A percentile compares a stretch with the other conserved stretches of the same genome.
Conservation (phyloP, 306 rosid species). For the Dalbergia oliveri region DNA sequence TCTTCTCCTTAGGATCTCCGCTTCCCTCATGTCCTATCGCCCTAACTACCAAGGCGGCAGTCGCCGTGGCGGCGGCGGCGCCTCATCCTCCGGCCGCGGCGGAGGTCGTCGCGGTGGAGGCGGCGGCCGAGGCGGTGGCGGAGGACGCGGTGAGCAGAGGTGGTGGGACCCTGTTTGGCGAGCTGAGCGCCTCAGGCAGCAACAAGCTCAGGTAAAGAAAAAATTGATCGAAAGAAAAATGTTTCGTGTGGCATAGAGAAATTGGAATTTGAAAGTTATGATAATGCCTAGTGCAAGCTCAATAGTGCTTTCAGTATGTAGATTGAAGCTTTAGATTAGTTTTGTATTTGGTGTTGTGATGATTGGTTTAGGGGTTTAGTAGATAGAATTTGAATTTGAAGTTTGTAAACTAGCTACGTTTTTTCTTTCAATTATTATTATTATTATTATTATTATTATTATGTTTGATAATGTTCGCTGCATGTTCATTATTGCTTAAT, state of each 20-base stretch:
- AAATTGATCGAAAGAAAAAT: neutral
- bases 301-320: neutral
- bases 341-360: neutral
- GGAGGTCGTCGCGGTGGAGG: constrained; percentile 71
- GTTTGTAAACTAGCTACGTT: neutral
- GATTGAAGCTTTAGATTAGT: neutral
- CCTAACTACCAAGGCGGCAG: constrained; percentile 82
- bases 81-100: constrained; percentile 55
- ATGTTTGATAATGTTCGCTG: neutral
- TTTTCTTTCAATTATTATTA: too few species aligned
- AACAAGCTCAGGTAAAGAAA: constrained; percentile 68
- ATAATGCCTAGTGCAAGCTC: neutral
- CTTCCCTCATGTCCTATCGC: constrained; percentile 70
- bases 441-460: too few species aligned
- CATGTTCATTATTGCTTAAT: neutral
- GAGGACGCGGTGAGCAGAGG: constrained; percentile 85
- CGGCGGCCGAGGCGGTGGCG: constrained; percentile 62
- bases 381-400: neutral
- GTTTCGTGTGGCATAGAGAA: neutral
- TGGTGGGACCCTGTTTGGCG: constrained; percentile 99
- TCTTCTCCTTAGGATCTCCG: constrained; percentile 44
- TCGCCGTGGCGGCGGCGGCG: constrained; percentile 67
- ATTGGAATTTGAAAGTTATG: neutral
- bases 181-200: constrained; percentile 84
- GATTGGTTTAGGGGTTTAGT: too few species aligned